Evolutionary conservation across 768 basidiomycete species (phyloP).

Genomic region (Butyriboletus loyo): DNA sequence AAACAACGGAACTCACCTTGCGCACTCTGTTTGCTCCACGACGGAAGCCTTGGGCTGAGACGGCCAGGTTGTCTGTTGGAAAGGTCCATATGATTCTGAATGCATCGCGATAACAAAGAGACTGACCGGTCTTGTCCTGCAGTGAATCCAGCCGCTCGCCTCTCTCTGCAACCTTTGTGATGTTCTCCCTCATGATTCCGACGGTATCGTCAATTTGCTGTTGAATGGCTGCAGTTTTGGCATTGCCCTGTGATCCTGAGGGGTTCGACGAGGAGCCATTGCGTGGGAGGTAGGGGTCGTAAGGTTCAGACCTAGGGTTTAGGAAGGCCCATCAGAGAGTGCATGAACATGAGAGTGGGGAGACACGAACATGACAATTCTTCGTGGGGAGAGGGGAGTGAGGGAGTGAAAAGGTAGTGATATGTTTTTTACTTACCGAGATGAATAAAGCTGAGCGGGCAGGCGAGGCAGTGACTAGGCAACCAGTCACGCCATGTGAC

Average conservation of each 20-base stretch:
- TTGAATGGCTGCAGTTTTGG: slow-evolving; percentile 94
- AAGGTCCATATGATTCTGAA: background rate
- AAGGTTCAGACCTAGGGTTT: slow-evolving; percentile 84
- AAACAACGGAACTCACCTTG: slow-evolving; percentile 55
- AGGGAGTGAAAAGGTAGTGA: background rate
- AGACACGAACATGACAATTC: slow-evolving; percentile 28
- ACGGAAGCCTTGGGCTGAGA: slow-evolving; percentile 98
- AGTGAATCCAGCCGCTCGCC: slow-evolving; percentile 91
- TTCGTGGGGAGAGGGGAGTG: slow-evolving; percentile 1
- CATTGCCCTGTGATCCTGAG: slow-evolving; percentile 49
- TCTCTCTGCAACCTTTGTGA: slow-evolving; percentile 91
- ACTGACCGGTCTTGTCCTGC: slow-evolving; percentile 97
- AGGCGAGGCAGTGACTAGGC: slow-evolving; percentile 11
- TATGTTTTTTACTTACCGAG: slow-evolving; percentile 18
- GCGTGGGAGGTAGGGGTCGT: slow-evolving; percentile 96
- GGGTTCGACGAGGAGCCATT: slow-evolving; percentile 62
- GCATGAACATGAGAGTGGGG: background rate
- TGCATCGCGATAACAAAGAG: background rate
- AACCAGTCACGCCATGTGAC: slow-evolving; percentile 20
- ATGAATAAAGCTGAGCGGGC: slow-evolving; percentile 20
- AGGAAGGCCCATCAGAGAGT: slow-evolving; percentile 3
- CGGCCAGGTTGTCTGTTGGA: slow-evolving; percentile 83
- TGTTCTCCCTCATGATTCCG: slow-evolving; percentile 97
- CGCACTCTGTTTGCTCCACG: slow-evolving; percentile 95
- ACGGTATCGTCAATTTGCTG: slow-evolving; percentile 97